Evolutionary conservation across 495 filamentous ascomycete species (phyloP).

Genomic region (Trichoderma orchidacearum): DNA sequence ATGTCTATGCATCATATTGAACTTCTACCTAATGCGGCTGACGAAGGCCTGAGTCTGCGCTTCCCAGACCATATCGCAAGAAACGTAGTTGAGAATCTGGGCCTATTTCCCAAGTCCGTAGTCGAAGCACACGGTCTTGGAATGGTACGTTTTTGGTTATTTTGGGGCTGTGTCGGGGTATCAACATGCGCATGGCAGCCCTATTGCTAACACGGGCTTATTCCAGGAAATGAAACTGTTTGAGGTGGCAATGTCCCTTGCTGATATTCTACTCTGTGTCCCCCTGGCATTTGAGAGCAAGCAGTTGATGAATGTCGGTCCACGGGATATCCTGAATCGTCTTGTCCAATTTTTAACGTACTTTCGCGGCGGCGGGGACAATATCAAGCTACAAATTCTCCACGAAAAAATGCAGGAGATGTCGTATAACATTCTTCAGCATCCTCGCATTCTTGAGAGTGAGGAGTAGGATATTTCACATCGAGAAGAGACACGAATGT

Average conservation of each 20-base stretch:
- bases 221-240: neutral
- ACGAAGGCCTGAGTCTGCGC: neutral
- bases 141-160: neutral
- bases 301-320: neutral
- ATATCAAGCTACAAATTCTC: neutral
- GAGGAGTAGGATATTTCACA: neutral
- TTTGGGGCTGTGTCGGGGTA: neutral
- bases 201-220: neutral
- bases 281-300: neutral
- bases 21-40: neutral
- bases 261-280: neutral
- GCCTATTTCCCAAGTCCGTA: neutral
- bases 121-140: neutral
- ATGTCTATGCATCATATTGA: neutral
- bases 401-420: neutral
- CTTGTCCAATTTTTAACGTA: neutral
- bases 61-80: neutral
- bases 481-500: neutral
- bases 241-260: neutral
- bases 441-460: neutral
- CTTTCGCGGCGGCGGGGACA: neutral
- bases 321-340: neutral
- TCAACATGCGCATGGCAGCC: no score
- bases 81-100: neutral
- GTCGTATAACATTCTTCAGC: neutral